phyloP scores from a whole-genome alignment of 345 rosid species.

The Brassica nigra region DNA sequence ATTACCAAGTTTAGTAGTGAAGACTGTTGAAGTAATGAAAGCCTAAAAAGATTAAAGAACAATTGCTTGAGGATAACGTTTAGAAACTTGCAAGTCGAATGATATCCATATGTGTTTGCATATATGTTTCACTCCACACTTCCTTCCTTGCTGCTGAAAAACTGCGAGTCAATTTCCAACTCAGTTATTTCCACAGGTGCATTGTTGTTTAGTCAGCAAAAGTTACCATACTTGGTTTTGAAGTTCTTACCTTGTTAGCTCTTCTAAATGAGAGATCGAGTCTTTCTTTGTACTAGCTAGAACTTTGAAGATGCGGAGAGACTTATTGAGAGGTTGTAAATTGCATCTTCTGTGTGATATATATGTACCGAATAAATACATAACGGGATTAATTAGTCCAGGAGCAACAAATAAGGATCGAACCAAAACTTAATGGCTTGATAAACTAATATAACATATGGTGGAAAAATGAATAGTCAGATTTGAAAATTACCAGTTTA shows the following conservation, averaged over 20 bases:
- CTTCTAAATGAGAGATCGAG: no score
- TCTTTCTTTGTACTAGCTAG: neutral
- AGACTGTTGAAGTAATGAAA: slow-evolving; percentile 2
- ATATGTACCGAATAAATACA: neutral
- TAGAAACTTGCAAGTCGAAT: slow-evolving; percentile 69
- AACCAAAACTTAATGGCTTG: neutral
- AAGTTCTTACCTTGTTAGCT: no score
- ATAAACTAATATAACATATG: no score
- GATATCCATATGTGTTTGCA: slow-evolving; percentile 69
- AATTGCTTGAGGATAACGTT: slow-evolving; percentile 85
- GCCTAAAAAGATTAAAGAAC: slow-evolving; percentile 49
- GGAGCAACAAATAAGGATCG: neutral
- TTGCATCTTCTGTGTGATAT: neutral
- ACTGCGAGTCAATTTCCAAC: no score
- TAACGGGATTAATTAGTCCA: neutral
- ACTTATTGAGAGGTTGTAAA: neutral
- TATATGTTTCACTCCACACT: no score
- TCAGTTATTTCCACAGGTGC: no score
- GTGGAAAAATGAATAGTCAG: no score
- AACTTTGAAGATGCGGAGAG: neutral
- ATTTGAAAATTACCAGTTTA: no score
- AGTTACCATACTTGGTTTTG: no score
- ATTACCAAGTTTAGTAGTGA: neutral
- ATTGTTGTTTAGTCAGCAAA: no score
- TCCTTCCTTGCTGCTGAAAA: no score